phyloP scores from a whole-genome alignment of 352 stramenopile genomes.

The Pythium biforme region DNA sequence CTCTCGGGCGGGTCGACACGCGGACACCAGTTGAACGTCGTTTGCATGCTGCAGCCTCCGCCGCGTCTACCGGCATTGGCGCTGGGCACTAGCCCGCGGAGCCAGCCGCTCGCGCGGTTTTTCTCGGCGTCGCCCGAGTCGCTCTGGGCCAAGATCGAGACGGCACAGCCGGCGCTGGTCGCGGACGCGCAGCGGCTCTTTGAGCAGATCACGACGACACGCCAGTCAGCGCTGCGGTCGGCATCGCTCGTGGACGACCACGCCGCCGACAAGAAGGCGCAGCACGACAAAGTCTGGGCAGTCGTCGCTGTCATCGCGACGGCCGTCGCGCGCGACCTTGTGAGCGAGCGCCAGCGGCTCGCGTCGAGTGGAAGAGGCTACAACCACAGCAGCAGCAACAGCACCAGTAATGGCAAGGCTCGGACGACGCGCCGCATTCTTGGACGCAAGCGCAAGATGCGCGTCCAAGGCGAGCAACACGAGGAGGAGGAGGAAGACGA shows the following conservation, averaged over 20 bases:
- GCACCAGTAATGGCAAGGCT: conserved; percentile 8
- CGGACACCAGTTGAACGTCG: neutral
- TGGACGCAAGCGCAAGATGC: conserved; percentile 30
- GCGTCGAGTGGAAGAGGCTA: too few species aligned
- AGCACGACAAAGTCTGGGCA: conserved; percentile 29
- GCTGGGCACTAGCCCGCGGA: neutral
- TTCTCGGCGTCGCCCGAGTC: conserved; percentile 30
- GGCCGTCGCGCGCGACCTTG: conserved; percentile 25
- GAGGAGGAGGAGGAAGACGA: conserved; percentile 18
- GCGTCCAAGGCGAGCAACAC: neutral
- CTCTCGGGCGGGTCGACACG: neutral
- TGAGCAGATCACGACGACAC: conserved; percentile 34
- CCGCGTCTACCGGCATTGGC: conserved; percentile 5
- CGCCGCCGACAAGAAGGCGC: conserved; percentile 7
- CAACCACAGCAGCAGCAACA: neutral
- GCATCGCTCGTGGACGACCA: conserved; percentile 19
- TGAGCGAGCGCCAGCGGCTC: neutral
- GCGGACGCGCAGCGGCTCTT: conserved; percentile 26
- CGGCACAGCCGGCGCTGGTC: conserved; percentile 24
- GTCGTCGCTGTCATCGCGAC: conserved; percentile 33
- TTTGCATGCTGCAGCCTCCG: conserved; percentile 17
- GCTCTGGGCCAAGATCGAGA: conserved; percentile 23
- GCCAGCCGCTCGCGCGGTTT: conserved; percentile 19
- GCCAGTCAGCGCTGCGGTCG: conserved; percentile 30
- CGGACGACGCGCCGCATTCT: neutral